Percentiles rank a stretch among this genome's conserved stretches.
These are phyloP conservation scores for Ascocoryne sarcoides DNA, from an alignment of 2,329 filamentous ascomycete genomes.

Conservation along the genomic window DNA sequence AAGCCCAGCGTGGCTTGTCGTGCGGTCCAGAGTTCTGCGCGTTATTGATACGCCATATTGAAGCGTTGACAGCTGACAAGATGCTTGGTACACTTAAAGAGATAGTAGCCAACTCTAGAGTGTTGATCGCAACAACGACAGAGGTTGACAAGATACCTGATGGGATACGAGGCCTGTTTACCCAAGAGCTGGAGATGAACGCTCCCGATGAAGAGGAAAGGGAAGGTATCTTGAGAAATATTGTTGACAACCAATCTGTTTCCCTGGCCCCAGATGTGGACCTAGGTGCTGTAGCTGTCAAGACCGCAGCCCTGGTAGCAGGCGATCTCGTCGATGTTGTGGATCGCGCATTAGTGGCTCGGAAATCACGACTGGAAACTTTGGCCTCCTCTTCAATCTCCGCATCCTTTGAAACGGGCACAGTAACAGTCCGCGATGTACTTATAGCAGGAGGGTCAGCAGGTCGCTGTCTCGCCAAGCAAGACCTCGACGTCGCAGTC, in stretches of 20 bases:
- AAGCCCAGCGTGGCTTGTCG: constrained; percentile 79
- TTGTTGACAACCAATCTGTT: constrained; percentile 67
- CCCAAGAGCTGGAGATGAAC: constrained; percentile 87
- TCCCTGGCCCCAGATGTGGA: constrained; percentile 78
- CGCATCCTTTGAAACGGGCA: constrained; percentile 32
- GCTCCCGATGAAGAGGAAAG: constrained; percentile 89
- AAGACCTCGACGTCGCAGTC: constrained; percentile 86
- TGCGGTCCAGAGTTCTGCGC: constrained; percentile 80
- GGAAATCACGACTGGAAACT: constrained; percentile 64
- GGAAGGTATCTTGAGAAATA: constrained; percentile 74
- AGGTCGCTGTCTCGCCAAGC: constrained; percentile 67
- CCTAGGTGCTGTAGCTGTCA: constrained; percentile 75
- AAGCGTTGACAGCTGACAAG: constrained; percentile 82
- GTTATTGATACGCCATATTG: constrained; percentile 80
- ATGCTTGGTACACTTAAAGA: constrained; percentile 81
- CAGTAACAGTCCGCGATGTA: constrained; percentile 69
- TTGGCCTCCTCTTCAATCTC: constrained; percentile 47
- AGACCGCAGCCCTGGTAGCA: constrained; percentile 90
- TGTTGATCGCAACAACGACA: constrained; percentile 87
- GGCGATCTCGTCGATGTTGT: constrained; percentile 92
- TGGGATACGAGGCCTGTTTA: constrained; percentile 82
- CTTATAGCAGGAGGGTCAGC: constrained; percentile 76
- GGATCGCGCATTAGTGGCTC: constrained; percentile 75
- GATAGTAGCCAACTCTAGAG: constrained; percentile 67
- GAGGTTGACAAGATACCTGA: constrained; percentile 93